Conservation (phyloP, 164 flowering plant genomes). For the Magnolia kwangsiensis region DNA sequence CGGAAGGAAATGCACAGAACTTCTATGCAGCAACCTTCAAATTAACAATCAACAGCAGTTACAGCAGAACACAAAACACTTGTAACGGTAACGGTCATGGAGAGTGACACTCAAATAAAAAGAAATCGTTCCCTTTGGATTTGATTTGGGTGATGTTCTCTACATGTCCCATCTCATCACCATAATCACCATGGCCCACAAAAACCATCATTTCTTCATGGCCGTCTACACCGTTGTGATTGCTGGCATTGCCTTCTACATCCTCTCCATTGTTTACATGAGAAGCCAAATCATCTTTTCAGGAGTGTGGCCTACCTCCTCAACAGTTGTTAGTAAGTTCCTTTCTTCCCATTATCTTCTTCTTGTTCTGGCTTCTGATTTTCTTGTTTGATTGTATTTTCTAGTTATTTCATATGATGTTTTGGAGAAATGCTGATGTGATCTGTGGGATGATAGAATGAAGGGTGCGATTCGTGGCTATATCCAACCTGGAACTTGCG, state of each 20-base stretch:
- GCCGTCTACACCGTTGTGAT: constrained; percentile 70
- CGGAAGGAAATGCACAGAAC: too few species aligned
- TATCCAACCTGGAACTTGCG: background rate
- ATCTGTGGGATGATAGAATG: background rate
- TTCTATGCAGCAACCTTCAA: too few species aligned
- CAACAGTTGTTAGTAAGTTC: background rate
- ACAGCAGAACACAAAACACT: too few species aligned
- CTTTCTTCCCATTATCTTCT: background rate
- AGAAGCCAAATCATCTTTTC: constrained; percentile 14
- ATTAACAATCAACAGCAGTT: too few species aligned
- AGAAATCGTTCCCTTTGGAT: too few species aligned
- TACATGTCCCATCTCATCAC: too few species aligned
- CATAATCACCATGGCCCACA: too few species aligned
- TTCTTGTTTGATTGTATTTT: background rate
- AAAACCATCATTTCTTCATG: constrained; percentile 31
- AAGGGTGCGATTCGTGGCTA: background rate
- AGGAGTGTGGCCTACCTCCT: background rate
- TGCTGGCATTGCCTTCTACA: constrained; percentile 61
- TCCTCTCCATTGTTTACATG: constrained; percentile 66
- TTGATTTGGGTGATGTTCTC: too few species aligned
- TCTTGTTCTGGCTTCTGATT: background rate
- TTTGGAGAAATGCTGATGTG: background rate
- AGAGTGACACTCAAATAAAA: too few species aligned
- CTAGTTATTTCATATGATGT: background rate
- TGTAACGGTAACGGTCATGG: too few species aligned